Base-by-base conservation (phyloP, 345 rosid species). In the Gossypium longicalyx region DNA sequence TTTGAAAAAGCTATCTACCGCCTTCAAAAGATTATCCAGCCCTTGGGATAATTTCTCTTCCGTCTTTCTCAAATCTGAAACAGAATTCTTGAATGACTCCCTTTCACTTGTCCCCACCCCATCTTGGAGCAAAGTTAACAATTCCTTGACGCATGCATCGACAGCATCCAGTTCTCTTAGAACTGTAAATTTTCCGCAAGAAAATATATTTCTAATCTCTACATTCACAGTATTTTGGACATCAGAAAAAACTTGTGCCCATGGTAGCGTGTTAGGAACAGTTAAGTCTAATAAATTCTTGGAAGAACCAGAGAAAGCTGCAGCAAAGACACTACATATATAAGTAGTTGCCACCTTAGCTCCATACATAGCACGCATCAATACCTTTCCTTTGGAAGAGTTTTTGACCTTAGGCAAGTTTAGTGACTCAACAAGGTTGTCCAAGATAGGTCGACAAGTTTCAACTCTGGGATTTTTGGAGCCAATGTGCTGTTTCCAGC, bases 321-420 rank as follows among this genome's bases (percentile, higher is more conserved):
- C 86, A 51, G 91, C 84, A 52, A 91, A 89, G 22, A 90, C 82
- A 57, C 94, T 86, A 73, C 97, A 93, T 47, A 92, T 79, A 72
- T 88, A 92, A 48, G 90, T 74, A 45, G 97, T 92, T 64, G 81
- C 85, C 77, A 89, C 95, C 86, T 92, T 94, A 60, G 88, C 97
- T 48, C 97, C 97, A 66, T 87, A 91, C 87, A 94, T 85, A 9
- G 97, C 97, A 3, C 83, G 88, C 97, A 92, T 94, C 80, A 94
- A 85, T 41, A 92, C 97, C 71, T 92, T 92, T 17, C 93, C 98
- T 77, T 92, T 91, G 51, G 90, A 80, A 20, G 97, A 92, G 82
- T 92, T 91, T 83, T 91, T 94, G 19, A 91, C 95, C 89, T 91
- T 92, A 20, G 95, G 97, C 81, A 89, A 78, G 77, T 81, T 71